phyloP scores from a whole-genome alignment of 495 filamentous ascomycete genomes.

The Jackrogersella multiformis region DNA sequence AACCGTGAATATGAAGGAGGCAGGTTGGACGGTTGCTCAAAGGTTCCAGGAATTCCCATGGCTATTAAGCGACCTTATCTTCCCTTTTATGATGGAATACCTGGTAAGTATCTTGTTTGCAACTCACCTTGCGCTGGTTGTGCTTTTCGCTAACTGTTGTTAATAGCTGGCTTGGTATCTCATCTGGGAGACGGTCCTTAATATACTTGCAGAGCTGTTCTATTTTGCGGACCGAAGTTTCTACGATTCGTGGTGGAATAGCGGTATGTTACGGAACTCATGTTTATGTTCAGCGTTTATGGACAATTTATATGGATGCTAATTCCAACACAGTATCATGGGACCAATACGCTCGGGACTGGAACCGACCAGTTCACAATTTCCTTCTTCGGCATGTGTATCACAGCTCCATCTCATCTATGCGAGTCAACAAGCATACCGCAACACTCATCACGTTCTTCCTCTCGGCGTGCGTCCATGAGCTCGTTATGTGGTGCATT shows the following conservation, averaged over 20 bases:
- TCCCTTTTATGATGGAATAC: constrained; percentile 81
- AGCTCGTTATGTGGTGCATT: constrained; percentile 79
- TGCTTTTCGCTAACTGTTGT: neutral
- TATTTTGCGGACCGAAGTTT: constrained; percentile 80
- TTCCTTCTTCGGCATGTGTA: constrained; percentile 80
- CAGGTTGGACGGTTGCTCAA: constrained; percentile 64
- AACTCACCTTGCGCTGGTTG: neutral
- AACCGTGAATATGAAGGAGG: constrained; percentile 70
- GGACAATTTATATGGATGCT: neutral
- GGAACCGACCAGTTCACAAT: constrained; percentile 77
- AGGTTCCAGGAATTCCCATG: constrained; percentile 73
- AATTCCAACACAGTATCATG: constrained; percentile 56
- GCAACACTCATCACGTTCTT: constrained; percentile 80
- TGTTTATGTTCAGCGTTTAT: too few species aligned
- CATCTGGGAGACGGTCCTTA: constrained; percentile 83
- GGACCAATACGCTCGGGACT: constrained; percentile 78
- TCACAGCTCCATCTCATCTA: constrained; percentile 74
- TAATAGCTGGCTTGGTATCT: constrained; percentile 68
- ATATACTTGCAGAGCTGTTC: constrained; percentile 77
- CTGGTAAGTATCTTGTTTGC: constrained; percentile 50
- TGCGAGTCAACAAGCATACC: constrained; percentile 71
- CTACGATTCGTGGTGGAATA: constrained; percentile 79
- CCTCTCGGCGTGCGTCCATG: constrained; percentile 73
- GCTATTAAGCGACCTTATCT: constrained; percentile 73
- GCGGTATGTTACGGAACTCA: constrained; percentile 34